phyloP scores from a whole-genome alignment of 2,329 filamentous ascomycete species.

The Aspergillus sp. region DNA sequence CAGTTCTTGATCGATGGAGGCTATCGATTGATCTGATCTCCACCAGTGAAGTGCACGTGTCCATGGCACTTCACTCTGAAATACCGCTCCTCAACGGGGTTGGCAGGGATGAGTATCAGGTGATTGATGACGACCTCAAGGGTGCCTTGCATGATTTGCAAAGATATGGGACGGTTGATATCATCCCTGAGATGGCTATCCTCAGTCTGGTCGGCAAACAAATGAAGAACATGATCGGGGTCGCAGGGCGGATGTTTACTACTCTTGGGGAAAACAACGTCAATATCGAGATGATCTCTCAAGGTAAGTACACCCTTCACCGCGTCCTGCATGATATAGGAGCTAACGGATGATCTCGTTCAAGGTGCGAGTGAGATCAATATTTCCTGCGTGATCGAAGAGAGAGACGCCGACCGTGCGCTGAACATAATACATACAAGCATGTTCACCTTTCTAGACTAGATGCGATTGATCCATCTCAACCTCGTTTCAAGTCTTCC shows the following conservation, averaged over 20 bases:
- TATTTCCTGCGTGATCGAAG: constrained; percentile 96
- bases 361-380: constrained; percentile 97
- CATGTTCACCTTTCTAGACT: constrained; percentile 93
- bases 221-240: constrained; percentile 96
- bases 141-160: constrained; percentile 69
- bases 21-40: constrained; percentile 96
- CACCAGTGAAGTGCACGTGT: constrained; percentile 94
- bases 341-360: constrained; percentile 17
- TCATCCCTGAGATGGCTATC: constrained; percentile 91
- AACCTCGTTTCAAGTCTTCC: neutral
- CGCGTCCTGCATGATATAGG: neutral
- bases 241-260: constrained; percentile 91
- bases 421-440: constrained; percentile 97
- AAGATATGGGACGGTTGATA: constrained; percentile 84
- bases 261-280: constrained; percentile 90
- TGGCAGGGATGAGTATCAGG: constrained; percentile 50
- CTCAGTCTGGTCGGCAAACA: constrained; percentile 90
- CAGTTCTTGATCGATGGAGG: constrained; percentile 79
- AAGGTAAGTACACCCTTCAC: constrained; percentile 62
- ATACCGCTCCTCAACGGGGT: constrained; percentile 52
- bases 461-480: constrained; percentile 10
- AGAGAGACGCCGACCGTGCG: constrained; percentile 83
- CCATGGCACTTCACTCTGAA: constrained; percentile 89
- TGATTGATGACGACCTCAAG: constrained; percentile 63
- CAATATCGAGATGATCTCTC: constrained; percentile 99